A percentile compares a stretch with the other conserved stretches of the same genome.
Conservation (phyloP, 2,329 filamentous ascomycete species). For the Stagonosporopsis rhizophila region DNA sequence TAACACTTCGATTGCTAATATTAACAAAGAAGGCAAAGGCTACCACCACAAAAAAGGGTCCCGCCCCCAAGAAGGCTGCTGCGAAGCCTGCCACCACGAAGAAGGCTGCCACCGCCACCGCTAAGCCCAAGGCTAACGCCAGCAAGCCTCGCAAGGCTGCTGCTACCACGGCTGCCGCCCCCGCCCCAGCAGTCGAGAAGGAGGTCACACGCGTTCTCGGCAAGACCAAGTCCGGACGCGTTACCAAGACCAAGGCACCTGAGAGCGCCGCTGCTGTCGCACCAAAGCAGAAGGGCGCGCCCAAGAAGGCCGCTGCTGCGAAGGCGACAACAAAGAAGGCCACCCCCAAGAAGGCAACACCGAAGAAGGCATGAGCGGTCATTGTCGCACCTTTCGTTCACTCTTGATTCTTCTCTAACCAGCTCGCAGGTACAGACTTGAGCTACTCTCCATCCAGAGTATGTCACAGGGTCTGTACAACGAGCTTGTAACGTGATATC, state of each 20-base stretch:
- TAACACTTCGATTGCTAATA: slow-evolving; percentile 21
- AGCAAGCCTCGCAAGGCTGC: slow-evolving; percentile 54
- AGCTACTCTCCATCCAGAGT: slow-evolving; percentile 11
- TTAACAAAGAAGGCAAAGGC: slow-evolving; percentile 36
- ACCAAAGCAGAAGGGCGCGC: slow-evolving; percentile 51
- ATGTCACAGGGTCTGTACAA: slow-evolving; percentile 6
- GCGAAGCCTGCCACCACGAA: slow-evolving; percentile 42
- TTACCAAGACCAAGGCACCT: slow-evolving; percentile 72
- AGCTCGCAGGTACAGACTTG: slow-evolving; percentile 18
- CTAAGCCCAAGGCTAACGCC: slow-evolving; percentile 54
- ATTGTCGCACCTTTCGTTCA: slow-evolving; percentile 23
- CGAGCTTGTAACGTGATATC: slow-evolving; percentile 42
- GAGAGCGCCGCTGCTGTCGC: slow-evolving; percentile 35
- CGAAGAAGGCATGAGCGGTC: slow-evolving; percentile 47
- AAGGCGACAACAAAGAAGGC: slow-evolving; percentile 59
- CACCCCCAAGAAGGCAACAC: slow-evolving; percentile 56
- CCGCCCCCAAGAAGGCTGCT: slow-evolving; percentile 49
- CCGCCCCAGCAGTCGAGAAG: slow-evolving; percentile 70
- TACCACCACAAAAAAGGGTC: slow-evolving; percentile 36
- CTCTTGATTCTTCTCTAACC: slow-evolving; percentile 39
- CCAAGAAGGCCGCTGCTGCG: slow-evolving; percentile 46
- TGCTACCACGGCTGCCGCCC: slow-evolving; percentile 39
- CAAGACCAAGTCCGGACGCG: slow-evolving; percentile 87
- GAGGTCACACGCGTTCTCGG: slow-evolving; percentile 70
- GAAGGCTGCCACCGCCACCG: slow-evolving; percentile 37